phyloP scores from a whole-genome alignment of 345 rosid species.

The Corymbia maculata region DNA sequence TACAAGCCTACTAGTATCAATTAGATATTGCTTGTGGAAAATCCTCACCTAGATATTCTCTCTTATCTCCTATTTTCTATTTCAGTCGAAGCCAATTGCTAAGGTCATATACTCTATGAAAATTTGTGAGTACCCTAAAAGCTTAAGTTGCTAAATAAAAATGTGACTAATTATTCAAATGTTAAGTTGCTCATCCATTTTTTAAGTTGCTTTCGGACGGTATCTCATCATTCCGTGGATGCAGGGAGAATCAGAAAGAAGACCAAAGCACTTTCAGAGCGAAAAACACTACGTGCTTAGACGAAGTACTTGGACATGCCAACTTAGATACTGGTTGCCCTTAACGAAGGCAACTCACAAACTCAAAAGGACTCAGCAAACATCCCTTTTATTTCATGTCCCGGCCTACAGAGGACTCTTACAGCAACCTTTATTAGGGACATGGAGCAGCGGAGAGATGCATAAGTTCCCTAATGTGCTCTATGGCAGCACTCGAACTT shows the following conservation, averaged over 20 bases:
- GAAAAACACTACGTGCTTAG: not conserved
- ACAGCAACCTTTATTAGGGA: not conserved
- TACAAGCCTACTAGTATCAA: not conserved
- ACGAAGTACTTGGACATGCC: not conserved
- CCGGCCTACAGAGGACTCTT: not conserved
- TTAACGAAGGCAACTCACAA: not conserved
- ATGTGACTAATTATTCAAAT: not conserved
- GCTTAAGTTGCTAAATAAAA: not conserved
- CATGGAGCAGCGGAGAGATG: not conserved
- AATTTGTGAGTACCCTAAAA: too few species aligned
- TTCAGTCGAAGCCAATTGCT: too few species aligned
- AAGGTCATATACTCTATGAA: not conserved
- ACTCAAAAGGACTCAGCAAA: not conserved
- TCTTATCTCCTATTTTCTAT: too few species aligned
- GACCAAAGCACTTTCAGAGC: not conserved
- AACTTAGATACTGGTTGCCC: not conserved
- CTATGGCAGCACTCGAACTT: conserved; percentile 6
- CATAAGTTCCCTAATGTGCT: not conserved
- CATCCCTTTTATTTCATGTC: not conserved
- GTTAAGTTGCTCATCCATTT: not conserved
- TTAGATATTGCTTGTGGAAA: not conserved
- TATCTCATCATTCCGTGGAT: not conserved
- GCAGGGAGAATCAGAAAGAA: not conserved
- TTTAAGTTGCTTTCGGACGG: not conserved
- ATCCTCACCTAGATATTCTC: too few species aligned